Evolutionary conservation across 768 basidiomycete genomes (phyloP).

Genomic region (Lyophyllum semitale): DNA sequence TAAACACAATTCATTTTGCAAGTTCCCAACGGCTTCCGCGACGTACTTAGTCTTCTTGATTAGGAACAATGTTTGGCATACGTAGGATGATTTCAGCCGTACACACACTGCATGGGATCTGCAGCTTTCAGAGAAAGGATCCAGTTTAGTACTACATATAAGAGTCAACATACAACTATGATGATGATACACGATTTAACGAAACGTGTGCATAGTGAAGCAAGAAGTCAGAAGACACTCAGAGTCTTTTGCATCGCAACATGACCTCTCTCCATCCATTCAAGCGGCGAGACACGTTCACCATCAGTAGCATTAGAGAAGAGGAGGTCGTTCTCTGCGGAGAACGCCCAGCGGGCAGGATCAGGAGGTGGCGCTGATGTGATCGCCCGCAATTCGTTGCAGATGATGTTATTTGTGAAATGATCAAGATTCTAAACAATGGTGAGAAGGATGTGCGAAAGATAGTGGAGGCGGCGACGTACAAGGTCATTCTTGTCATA

Average conservation of each 20-base stretch:
- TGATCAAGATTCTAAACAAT: conserved; percentile 59
- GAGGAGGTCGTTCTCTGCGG: conserved; percentile 56
- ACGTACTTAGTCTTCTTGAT: too few relatives aligned
- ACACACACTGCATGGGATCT: too few relatives aligned
- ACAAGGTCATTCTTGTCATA: conserved; percentile 78
- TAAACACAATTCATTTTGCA: too few relatives aligned
- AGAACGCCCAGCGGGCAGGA: conserved; percentile 61
- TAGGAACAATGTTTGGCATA: too few relatives aligned
- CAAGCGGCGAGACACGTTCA: conserved; percentile 52
- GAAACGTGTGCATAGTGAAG: too few relatives aligned
- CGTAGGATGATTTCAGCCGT: too few relatives aligned
- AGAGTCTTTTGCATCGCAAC: conserved; percentile 44
- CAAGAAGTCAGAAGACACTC: conserved; percentile 23
- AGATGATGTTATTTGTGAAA: conserved; percentile 70
- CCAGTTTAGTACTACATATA: too few relatives aligned
- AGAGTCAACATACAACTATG: too few relatives aligned
- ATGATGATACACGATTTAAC: too few relatives aligned
- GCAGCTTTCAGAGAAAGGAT: too few relatives aligned
- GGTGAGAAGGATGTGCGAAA: background rate
- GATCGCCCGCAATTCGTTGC: conserved; percentile 66
- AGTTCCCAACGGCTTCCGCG: too few relatives aligned
- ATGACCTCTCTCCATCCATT: conserved; percentile 58
- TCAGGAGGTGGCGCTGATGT: conserved; percentile 61
- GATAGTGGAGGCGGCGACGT: conserved; percentile 22
- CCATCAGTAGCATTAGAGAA: conserved; percentile 41